Conservation (phyloP, 441 rosid species). For the Melastoma candidum region DNA sequence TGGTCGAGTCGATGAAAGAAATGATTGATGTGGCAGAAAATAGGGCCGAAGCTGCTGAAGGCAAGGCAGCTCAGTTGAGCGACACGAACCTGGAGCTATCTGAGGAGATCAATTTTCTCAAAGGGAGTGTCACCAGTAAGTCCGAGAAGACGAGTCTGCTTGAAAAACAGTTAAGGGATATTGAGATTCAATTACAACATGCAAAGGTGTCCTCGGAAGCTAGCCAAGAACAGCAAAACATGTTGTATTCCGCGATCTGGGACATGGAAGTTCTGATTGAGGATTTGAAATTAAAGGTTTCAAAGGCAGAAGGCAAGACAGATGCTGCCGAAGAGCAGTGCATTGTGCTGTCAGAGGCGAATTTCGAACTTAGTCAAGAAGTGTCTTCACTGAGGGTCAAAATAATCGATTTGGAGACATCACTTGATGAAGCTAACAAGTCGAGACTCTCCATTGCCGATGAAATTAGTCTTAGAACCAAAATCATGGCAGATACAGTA, state of each 20-base stretch:
- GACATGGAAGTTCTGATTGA: constrained; percentile 96
- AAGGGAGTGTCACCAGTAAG: constrained; percentile 40
- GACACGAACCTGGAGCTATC: constrained; percentile 67
- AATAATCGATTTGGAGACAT: constrained; percentile 40
- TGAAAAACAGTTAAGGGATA: constrained; percentile 79
- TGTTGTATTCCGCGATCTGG: constrained; percentile 92
- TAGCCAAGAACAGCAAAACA: constrained; percentile 83
- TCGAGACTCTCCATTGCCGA: constrained; percentile 44
- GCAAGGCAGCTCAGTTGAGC: constrained; percentile 48
- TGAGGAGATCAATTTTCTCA: constrained; percentile 73
- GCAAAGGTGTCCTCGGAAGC: constrained; percentile 71
- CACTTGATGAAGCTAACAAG: constrained; percentile 41
- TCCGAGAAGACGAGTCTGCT: constrained; percentile 60
- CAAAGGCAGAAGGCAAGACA: constrained; percentile 67
- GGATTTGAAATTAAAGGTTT: constrained; percentile 79
- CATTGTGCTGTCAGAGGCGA: constrained; percentile 46
- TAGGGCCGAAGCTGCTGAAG: constrained; percentile 62
- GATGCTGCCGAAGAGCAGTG: constrained; percentile 75
- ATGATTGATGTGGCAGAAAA: constrained; percentile 53
- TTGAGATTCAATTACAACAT: constrained; percentile 57
- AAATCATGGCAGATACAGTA: constrained; percentile 59
- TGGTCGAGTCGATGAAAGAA: constrained; percentile 59
- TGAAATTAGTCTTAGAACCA: constrained; percentile 49
- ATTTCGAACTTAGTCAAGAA: constrained; percentile 53
- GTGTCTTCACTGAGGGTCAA: constrained; percentile 39